These are phyloP conservation scores for Debaryomycetaceae sp. DNA, from an alignment of 1,139 yeast species.

Conservation along the genomic window DNA sequence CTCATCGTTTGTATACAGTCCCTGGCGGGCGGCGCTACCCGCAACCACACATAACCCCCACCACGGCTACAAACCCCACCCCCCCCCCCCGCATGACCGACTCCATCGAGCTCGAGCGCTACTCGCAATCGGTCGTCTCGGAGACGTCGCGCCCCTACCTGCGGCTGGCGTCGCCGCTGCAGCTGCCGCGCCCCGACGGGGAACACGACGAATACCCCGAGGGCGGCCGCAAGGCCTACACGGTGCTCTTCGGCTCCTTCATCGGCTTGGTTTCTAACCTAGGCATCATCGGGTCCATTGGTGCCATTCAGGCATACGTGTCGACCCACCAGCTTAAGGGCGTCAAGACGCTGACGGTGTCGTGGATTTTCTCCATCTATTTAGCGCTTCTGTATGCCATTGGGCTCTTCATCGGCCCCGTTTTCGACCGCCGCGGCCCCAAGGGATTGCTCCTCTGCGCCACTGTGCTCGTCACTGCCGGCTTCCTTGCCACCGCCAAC, in stretches of 20 bases:
- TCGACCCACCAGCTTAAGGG: conserved; percentile 47
- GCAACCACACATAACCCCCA: too few relatives aligned
- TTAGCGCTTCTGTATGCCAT: conserved; percentile 53
- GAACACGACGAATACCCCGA: conserved; percentile 52
- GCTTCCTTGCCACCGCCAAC: conserved; percentile 49
- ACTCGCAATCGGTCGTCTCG: too few relatives aligned
- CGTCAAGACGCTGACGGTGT: conserved; percentile 42
- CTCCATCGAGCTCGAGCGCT: too few relatives aligned
- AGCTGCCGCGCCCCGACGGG: too few relatives aligned
- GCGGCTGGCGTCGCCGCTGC: too few relatives aligned
- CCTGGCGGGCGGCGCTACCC: too few relatives aligned
- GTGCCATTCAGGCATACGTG: conserved; percentile 61
- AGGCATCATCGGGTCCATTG: conserved; percentile 60
- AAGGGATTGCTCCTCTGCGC: conserved; percentile 40
- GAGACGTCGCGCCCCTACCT: too few relatives aligned
- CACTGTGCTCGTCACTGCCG: conserved; percentile 37
- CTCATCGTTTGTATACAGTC: too few relatives aligned
- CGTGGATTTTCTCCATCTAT: conserved; percentile 69
- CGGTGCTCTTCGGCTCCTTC: conserved; percentile 61
- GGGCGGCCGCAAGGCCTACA: conserved; percentile 57
- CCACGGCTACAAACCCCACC: too few relatives aligned
- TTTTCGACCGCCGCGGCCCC: conserved; percentile 49
- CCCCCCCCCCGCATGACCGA: too few relatives aligned
- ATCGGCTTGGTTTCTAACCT: conserved; percentile 53
- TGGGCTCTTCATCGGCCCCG: conserved; percentile 45